Evolutionary conservation across 2,329 filamentous ascomycete species (phyloP).

Genomic region (Phoma sp.): DNA sequence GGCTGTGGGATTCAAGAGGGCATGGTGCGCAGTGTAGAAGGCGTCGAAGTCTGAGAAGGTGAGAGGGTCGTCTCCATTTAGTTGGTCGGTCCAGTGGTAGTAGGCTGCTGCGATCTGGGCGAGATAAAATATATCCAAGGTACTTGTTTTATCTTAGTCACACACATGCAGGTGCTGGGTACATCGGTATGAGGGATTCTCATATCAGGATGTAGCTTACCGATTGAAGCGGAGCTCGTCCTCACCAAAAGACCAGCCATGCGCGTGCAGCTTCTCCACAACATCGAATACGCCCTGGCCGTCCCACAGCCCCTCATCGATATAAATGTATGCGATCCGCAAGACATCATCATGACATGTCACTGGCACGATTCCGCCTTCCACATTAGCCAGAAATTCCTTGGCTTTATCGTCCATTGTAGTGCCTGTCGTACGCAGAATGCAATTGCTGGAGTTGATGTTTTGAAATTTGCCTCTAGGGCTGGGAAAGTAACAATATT

Average conservation of each 20-base stretch:
- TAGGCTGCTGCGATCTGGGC: constrained; percentile 18
- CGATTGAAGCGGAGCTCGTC: constrained; percentile 19
- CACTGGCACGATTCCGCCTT: constrained; percentile 20
- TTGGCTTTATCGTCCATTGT: constrained; percentile 16
- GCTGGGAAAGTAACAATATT: constrained; percentile 4
- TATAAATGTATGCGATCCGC: constrained; percentile 22
- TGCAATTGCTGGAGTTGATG: constrained; percentile 17
- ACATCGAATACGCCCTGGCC: constrained; percentile 17
- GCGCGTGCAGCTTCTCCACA: constrained; percentile 16
- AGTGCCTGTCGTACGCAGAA: constrained; percentile 19
- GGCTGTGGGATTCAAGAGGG: constrained; percentile 15
- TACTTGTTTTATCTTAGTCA: constrained; percentile 19
- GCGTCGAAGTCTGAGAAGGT: constrained; percentile 18
- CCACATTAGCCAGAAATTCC: constrained; percentile 18
- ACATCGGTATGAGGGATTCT: constrained; percentile 9
- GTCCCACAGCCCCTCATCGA: constrained; percentile 17
- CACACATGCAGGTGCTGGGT: constrained; percentile 16
- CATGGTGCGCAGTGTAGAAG: constrained; percentile 18
- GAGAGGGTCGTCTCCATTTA: constrained; percentile 11
- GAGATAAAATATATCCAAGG: constrained; percentile 20
- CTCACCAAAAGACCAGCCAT: constrained; percentile 21
- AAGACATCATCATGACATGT: constrained; percentile 21
- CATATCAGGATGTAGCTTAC: constrained; percentile 17
- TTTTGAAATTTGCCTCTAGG: constrained; percentile 7
- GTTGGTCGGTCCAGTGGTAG: constrained; percentile 15